These are phyloP conservation scores for Hypoxylon sp. DNA, from an alignment of 2,329 filamentous ascomycete species.

Conservation along the genomic window DNA sequence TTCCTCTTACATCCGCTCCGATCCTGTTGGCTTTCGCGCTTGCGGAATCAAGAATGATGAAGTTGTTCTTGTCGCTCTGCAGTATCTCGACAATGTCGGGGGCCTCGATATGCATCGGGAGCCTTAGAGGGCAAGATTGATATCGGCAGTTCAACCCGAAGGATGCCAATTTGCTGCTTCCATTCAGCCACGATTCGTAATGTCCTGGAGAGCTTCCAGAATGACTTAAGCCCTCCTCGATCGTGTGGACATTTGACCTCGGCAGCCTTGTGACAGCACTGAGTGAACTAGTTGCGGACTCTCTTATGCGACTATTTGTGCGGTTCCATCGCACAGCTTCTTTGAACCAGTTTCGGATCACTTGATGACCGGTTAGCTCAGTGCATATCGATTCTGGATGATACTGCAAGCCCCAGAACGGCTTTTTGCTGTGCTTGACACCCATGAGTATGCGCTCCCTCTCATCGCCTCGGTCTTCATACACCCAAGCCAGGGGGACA, in stretches of 20 bases:
- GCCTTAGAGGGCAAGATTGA: constrained; percentile 51
- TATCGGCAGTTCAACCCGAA: constrained; percentile 47
- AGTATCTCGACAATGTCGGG: constrained; percentile 64
- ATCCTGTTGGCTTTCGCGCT: constrained; percentile 57
- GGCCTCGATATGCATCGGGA: constrained; percentile 57
- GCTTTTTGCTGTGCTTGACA: constrained; percentile 70
- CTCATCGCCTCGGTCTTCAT: constrained; percentile 51
- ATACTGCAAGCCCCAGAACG: constrained; percentile 89
- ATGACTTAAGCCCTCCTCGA: background rate
- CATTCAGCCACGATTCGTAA: constrained; percentile 34
- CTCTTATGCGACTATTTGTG: constrained; percentile 14
- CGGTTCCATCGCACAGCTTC: constrained; percentile 67
- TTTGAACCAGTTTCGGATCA: constrained; percentile 80
- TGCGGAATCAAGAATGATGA: constrained; percentile 67
- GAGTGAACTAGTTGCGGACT: background rate
- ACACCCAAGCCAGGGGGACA: constrained; percentile 69
- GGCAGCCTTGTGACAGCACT: constrained; percentile 15
- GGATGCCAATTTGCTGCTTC: constrained; percentile 42
- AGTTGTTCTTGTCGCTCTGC: constrained; percentile 51
- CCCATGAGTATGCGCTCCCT: constrained; percentile 76
- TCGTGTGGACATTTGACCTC: background rate
- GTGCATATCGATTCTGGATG: constrained; percentile 92
- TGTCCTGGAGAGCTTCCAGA: background rate
- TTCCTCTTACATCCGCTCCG: constrained; percentile 60
- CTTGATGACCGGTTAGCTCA: constrained; percentile 66